phyloP scores from a whole-genome alignment of 148 eudicot species.

The Fagopyrum homotropicum region DNA sequence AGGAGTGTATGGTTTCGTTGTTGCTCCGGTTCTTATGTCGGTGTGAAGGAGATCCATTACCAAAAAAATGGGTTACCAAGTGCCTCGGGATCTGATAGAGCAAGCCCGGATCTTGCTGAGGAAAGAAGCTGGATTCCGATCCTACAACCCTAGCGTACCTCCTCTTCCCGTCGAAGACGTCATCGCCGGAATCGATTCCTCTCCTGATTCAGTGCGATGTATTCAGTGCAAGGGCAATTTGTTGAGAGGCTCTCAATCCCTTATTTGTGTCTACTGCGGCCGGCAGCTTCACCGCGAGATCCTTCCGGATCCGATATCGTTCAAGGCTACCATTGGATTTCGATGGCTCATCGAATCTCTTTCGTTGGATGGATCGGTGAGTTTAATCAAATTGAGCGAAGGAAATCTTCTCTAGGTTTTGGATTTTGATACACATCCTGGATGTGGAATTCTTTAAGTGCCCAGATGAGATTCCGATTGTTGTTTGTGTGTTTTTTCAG shows the following conservation, averaged over 20 bases:
- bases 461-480: background rate
- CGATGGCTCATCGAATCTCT: conserved; percentile 60
- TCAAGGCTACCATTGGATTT: conserved; percentile 48
- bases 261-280: conserved; percentile 18
- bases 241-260: conserved; percentile 21
- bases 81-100: conserved; percentile 14
- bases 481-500: background rate
- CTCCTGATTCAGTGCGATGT: conserved; percentile 7
- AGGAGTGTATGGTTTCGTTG: too few species aligned
- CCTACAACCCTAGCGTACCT: conserved; percentile 11
- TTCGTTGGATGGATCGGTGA: conserved; percentile 71
- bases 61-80: conserved; percentile 8
- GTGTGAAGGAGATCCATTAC: too few species aligned
- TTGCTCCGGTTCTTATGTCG: too few species aligned
- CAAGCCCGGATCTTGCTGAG: conserved; percentile 15
- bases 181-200: conserved; percentile 14
- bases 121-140: conserved; percentile 10
- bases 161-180: conserved; percentile 10
- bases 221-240: conserved; percentile 12
- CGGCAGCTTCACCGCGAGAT: conserved; percentile 8
- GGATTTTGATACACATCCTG: background rate
- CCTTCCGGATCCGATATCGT: conserved; percentile 32
- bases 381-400: conserved; percentile 14
- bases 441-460: background rate
- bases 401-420: background rate